These are phyloP conservation scores for Gillenia trifoliata DNA, from an alignment of 306 rosid species.

Conservation along the genomic window DNA sequence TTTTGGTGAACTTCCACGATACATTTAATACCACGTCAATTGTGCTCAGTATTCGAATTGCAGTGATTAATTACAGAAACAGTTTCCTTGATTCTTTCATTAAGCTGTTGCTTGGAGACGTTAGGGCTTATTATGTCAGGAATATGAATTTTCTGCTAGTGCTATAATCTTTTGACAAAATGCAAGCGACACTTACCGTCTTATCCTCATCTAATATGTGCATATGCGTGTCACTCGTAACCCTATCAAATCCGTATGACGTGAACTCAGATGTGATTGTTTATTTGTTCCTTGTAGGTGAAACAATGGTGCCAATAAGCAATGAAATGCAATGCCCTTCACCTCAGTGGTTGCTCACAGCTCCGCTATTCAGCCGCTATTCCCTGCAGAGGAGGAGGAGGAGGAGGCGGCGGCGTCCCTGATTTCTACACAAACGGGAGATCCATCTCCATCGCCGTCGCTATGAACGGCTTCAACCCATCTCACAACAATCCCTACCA, in stretches of 20 bases:
- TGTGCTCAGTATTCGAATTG: neutral
- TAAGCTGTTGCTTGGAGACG: constrained; percentile 91
- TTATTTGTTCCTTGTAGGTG: constrained; percentile 43
- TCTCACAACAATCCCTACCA: constrained; percentile 39
- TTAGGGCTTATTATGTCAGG: constrained; percentile 87
- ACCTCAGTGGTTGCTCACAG: too few relatives aligned
- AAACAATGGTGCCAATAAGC: constrained; percentile 73
- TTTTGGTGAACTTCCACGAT: neutral
- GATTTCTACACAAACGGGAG: constrained; percentile 50
- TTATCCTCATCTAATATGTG: neutral
- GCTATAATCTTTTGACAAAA: too few relatives aligned
- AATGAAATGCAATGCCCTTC: constrained; percentile 95
- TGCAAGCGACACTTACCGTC: too few relatives aligned
- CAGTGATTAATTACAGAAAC: neutral
- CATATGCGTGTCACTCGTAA: neutral
- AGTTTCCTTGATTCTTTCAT: constrained; percentile 26
- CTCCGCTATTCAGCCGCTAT: too few relatives aligned
- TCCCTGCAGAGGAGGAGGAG: constrained; percentile 46
- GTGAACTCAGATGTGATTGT: constrained; percentile 21
- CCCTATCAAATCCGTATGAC: neutral
- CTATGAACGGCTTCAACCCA: constrained; percentile 29
- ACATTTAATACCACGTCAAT: neutral
- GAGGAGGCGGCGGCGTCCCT: constrained; percentile 43
- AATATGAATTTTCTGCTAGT: constrained; percentile 7
- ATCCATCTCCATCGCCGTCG: constrained; percentile 32